A percentile compares a stretch with the other conserved stretches of the same genome.
These are phyloP conservation scores for Diplodia sapinea DNA, from an alignment of 2,329 filamentous ascomycete species.

Conservation along the genomic window DNA sequence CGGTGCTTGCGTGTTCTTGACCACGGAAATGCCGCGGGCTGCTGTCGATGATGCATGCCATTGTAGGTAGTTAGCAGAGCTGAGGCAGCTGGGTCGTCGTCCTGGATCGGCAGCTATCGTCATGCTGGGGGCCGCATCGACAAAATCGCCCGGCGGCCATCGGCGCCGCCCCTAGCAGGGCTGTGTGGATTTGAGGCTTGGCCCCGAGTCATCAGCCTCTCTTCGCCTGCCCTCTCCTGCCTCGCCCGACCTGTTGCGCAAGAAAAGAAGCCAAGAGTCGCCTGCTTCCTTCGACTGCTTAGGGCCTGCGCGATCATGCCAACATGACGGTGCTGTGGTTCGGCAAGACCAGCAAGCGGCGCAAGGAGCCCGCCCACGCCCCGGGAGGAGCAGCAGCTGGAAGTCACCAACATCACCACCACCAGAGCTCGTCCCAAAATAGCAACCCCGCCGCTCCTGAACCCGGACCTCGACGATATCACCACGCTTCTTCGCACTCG, in stretches of 20 bases:
- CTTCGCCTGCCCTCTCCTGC: neutral
- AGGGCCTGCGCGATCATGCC: neutral
- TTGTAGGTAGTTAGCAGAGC: neutral
- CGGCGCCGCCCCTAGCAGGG: constrained; percentile 23
- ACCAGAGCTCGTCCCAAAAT: constrained; percentile 18
- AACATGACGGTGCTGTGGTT: constrained; percentile 24
- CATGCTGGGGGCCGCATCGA: constrained; percentile 19
- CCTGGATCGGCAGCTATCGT: constrained; percentile 16
- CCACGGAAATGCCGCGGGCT: no score
- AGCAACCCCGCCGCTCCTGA: constrained; percentile 10
- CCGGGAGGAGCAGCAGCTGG: neutral
- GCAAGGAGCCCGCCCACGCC: constrained; percentile 25
- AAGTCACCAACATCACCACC: constrained; percentile 7
- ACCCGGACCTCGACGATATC: neutral
- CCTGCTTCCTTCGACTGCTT: neutral
- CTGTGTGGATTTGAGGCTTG: constrained; percentile 25
- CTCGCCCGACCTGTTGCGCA: neutral
- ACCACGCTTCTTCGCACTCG: constrained; percentile 18
- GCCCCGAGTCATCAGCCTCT: constrained; percentile 22
- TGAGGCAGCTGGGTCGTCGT: no score
- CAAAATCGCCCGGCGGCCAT: neutral
- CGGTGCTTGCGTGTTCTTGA: no score
- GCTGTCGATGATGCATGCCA: neutral
- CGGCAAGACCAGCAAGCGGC: constrained; percentile 25
- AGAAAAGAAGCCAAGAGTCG: neutral